Base-by-base conservation (phyloP, 2,329 filamentous ascomycete genomes). In the Nemania sp. region DNA sequence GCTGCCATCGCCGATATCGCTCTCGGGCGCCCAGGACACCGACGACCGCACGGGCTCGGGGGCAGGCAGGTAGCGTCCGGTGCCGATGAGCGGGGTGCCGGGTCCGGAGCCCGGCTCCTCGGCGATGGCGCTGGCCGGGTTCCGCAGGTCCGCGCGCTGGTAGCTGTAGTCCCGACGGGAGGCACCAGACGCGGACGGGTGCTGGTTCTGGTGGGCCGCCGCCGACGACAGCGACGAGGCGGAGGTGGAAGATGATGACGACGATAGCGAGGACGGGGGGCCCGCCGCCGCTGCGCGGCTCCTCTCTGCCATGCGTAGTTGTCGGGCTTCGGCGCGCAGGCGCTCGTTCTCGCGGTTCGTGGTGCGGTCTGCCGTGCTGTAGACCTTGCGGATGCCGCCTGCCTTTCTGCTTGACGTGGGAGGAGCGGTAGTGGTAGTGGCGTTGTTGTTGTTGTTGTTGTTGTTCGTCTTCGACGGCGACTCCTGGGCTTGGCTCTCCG, bases 311-410 rank as follows among this genome's bases (percentile, higher is more conserved):
- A 85, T 74, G 40, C 79, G 79, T n/a, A n/a, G n/a, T n/a, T n/a
- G n/a, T 18, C 79, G 76, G 0, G 84, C 84, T 74, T 88, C 86
- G 49, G 80, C 78, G 37, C 83, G 80, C 64, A 85, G 77, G 17
- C 81, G 80, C 68, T 87, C 83, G 32, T 78, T 71, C 72, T 86
- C 84, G 40, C 82, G 79, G 51, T 75, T 72, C 25, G 77, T 79
- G 53, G 77, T 83, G 67, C 82, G 81, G 73, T 86, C 83, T 10
- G 83, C 81, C 1, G 80, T 82, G 40, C 83, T 86, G 77, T 87
- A 86, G 34, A 87, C 84, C 75, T 87, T 87, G 65, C 84, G 79
- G 68, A 87, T 87, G 52, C 82, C 81, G 47, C 82, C 77, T n/a
- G 57, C 59, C 60, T 66, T 65, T 35, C 53, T 54, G 37, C 20